phyloP scores from a whole-genome alignment of 768 basidiomycete species.

The Pholiota molesta region DNA sequence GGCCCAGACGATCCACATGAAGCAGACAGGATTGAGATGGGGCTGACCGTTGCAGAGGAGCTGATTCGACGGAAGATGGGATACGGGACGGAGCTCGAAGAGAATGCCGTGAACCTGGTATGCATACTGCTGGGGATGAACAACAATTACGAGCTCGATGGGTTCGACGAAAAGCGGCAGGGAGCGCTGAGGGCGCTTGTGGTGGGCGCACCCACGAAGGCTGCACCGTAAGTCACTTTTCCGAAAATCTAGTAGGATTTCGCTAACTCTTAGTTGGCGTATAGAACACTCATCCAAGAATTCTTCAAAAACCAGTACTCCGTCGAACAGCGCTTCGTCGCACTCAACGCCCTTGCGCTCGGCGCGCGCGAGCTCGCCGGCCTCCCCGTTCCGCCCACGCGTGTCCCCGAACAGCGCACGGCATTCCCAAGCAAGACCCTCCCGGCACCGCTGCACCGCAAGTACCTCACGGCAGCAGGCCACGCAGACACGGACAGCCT shows the following conservation, averaged over 20 bases:
- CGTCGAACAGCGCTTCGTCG: conserved; percentile 78
- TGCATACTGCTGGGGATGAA: conserved; percentile 75
- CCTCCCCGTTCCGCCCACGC: conserved; percentile 41
- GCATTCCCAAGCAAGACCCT: conserved; percentile 85
- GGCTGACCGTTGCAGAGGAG: conserved; percentile 75
- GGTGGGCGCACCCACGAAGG: conserved; percentile 73
- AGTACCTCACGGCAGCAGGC: conserved; percentile 50
- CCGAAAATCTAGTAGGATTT: neutral
- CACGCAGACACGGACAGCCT: conserved; percentile 46
- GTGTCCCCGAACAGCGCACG: conserved; percentile 34
- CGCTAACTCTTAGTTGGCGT: neutral
- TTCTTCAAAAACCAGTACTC: conserved; percentile 96
- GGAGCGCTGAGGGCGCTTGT: conserved; percentile 79
- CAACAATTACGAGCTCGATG: conserved; percentile 83
- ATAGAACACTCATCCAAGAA: conserved; percentile 83
- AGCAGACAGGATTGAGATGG: conserved; percentile 81
- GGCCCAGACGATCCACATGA: conserved; percentile 59
- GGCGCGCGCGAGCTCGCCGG: conserved; percentile 82
- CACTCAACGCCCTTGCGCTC: conserved; percentile 84
- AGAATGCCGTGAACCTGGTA: conserved; percentile 85
- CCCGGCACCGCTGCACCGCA: conserved; percentile 69
- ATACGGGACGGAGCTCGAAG: conserved; percentile 91
- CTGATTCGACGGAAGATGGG: conserved; percentile 81
- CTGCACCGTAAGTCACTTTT: conserved; percentile 73
- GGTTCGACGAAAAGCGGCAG: conserved; percentile 78